Conservation (phyloP, 2,329 filamentous ascomycete species). For the Trichoderma sp. region DNA sequence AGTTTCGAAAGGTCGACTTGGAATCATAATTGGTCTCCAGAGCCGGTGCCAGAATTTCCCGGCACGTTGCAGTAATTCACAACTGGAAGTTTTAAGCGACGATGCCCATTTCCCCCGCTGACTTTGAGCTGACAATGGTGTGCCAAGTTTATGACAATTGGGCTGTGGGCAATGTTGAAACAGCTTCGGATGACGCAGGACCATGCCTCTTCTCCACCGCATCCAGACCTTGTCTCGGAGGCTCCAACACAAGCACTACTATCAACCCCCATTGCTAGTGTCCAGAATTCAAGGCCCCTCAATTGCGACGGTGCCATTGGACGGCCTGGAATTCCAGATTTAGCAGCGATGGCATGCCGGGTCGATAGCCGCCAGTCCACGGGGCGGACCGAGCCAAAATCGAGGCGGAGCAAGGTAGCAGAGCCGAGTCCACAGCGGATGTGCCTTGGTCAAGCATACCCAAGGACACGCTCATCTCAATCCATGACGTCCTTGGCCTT, state of each 20-base stretch:
- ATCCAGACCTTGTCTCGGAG: neutral
- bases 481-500: neutral
- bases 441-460: neutral
- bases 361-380: neutral
- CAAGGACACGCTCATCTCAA: neutral
- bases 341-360: neutral
- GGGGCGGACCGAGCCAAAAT: slow-evolving; percentile 8
- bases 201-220: neutral
- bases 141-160: neutral
- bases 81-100: neutral
- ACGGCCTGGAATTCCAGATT: neutral
- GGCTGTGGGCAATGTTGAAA: neutral
- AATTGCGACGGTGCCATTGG: neutral
- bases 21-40: neutral
- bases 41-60: neutral
- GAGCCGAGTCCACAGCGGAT: neutral
- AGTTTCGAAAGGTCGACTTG: neutral
- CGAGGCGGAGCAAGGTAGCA: neutral
- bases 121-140: neutral
- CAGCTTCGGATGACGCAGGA: slow-evolving; percentile 1
- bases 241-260: neutral
- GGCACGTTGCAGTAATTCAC: neutral
- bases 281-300: neutral
- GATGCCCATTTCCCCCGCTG: neutral
- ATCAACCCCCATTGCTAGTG: neutral